Base-by-base conservation (phyloP, 306 rosid genomes). In the Rosa rugosa region DNA sequence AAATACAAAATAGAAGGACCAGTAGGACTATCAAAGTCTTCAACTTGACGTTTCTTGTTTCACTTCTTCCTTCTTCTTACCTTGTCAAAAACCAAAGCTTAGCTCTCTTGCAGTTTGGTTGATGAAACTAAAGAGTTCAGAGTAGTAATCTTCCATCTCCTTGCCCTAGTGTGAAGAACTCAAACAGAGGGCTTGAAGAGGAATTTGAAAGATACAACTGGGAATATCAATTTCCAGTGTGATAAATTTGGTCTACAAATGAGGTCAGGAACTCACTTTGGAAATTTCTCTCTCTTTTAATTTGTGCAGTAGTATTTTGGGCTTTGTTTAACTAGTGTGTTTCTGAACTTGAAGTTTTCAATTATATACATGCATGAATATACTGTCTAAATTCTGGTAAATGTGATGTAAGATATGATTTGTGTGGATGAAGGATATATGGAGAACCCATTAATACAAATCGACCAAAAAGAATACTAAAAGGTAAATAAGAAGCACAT, bases 211-310 rank as follows among this genome's bases (percentile, higher is more conserved):
- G 44, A 25, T 70, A 46, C 59, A 70, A 47, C 41, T 46, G 23
- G 31, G 31, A 42, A 68, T 20, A 41, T 68, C 46, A 65, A 36
- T 68, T 68, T 42, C 72, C 7, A 41, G 49, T 65, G 16, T 34
- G 17, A 72, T 51, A 42, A 34, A 72, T 72, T 72, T 72, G 76
- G 64, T 17, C 63, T 34, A 34, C 46, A 23, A 10, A 50, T 50
- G 42, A 59, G 78, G 78, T 75, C 56, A 59, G 78, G 22, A 74
- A 59, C 36, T 59, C 78, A 4, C 16, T 59, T 59, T 75, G 25
- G 12, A 8, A 22, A 69, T 22, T n/a, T 41, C 9, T 40, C 5
- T 74, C 16, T 7, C 25, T 22, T 40, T 25, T 23, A 42, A 16
- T 75, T 13, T 16, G 41, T 57, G 47, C 20, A 40, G 16, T 68